Evolutionary conservation across 2,329 filamentous ascomycete species (phyloP).

Genomic region (Talaromyces sp.): DNA sequence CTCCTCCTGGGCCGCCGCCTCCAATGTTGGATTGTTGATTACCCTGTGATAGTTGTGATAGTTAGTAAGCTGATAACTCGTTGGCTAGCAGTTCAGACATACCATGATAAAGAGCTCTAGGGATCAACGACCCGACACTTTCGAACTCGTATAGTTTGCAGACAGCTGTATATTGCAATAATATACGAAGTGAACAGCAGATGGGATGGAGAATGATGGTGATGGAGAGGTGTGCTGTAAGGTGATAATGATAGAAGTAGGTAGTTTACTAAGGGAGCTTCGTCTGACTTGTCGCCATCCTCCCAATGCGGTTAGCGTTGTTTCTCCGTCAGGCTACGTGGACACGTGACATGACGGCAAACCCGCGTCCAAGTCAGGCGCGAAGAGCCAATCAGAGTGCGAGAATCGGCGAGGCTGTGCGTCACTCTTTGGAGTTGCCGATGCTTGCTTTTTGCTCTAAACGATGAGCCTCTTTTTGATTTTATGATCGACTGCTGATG

Average conservation of each 20-base stretch:
- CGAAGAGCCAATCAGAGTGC: slow-evolving; percentile 5
- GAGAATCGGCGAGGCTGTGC: slow-evolving; percentile 3
- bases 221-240: not conserved
- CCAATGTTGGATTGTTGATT: slow-evolving; percentile 77
- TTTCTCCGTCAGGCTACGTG: not conserved
- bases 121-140: slow-evolving; percentile 5
- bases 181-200: not conserved
- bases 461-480: not conserved
- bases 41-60: slow-evolving; percentile 33
- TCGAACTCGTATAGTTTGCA: not conserved
- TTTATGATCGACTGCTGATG: not conserved
- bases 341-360: slow-evolving; percentile 9
- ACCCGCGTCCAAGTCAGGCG: slow-evolving; percentile 10
- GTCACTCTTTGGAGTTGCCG: slow-evolving; percentile 8
- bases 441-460: not conserved
- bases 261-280: slow-evolving; percentile 12
- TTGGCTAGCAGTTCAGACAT: not conserved
- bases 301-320: not conserved
- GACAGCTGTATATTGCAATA: not conserved
- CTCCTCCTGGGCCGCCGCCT: slow-evolving; percentile 61
- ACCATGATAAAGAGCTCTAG: slow-evolving; percentile 18
- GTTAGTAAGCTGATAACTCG: slow-evolving; percentile 9
- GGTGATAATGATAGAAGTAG: not conserved
- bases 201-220: not conserved
- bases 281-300: slow-evolving; percentile 7